A percentile compares a stretch with the other conserved stretches of the same genome.
phyloP scores from a whole-genome alignment of 805 yeast genomes.

The Starmera quercuum region DNA sequence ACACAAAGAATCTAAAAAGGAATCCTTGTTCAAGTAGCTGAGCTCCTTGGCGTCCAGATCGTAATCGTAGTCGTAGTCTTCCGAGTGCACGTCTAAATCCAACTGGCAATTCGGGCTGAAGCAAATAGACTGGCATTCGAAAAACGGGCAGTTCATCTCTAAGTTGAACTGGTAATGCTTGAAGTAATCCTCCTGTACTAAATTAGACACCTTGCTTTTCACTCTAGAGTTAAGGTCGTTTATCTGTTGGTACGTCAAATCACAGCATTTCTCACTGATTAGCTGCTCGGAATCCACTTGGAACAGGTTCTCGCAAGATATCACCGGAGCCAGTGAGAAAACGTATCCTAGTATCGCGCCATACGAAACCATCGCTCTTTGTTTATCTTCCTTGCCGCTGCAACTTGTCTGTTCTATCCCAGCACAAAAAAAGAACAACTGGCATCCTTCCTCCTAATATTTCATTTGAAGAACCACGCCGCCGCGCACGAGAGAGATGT shows the following conservation, averaged over 20 bases:
- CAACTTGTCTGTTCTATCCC: too few relatives aligned
- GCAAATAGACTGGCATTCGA: conserved; percentile 53
- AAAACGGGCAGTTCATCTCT: conserved; percentile 76
- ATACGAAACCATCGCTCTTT: too few relatives aligned
- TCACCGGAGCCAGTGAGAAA: too few relatives aligned
- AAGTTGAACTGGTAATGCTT: conserved; percentile 64
- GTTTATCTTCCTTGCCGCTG: too few relatives aligned
- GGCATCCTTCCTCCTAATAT: too few relatives aligned
- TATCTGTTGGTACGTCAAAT: conserved; percentile 37
- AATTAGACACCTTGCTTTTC: conserved; percentile 46
- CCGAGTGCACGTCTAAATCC: conserved; percentile 21
- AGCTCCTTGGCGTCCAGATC: conserved; percentile 32
- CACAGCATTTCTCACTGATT: conserved; percentile 24
- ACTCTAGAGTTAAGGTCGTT: conserved; percentile 42
- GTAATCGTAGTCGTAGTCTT: conserved; percentile 17
- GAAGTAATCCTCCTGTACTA: conserved; percentile 76
- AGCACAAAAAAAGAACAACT: too few relatives aligned
- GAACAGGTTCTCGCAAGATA: conserved; percentile 9
- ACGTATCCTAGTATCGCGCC: too few relatives aligned
- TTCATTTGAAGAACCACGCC: too few relatives aligned
- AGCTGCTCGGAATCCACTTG: conserved; percentile 9
- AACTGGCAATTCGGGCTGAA: conserved; percentile 21
- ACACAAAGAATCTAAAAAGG: conserved; percentile 31
- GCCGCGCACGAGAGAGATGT: too few relatives aligned
- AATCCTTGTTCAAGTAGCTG: conserved; percentile 27